Conservation (phyloP, 2,329 filamentous ascomycete species). For the Sporothrix curviconia region DNA sequence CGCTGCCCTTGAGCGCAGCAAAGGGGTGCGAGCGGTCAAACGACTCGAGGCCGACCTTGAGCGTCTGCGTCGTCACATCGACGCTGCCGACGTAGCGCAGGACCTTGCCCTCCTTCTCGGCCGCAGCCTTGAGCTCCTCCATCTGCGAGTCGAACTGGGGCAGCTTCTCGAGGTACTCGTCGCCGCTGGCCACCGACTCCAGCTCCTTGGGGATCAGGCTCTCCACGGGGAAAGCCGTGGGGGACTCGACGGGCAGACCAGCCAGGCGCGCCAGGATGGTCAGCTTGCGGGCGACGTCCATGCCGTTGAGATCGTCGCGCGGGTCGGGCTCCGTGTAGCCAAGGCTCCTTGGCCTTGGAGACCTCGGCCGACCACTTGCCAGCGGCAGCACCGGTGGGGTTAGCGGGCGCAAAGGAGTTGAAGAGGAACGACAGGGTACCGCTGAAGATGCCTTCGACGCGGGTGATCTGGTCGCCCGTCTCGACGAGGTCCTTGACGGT, state of each 20-base stretch:
- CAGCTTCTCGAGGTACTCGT: slow-evolving; percentile 78
- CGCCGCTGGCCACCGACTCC: slow-evolving; percentile 66
- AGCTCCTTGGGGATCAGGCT: slow-evolving; percentile 85
- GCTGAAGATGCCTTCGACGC: slow-evolving; percentile 95
- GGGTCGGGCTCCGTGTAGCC: slow-evolving; percentile 91
- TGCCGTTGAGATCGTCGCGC: slow-evolving; percentile 76
- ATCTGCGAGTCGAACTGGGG: slow-evolving; percentile 82
- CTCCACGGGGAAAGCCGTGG: slow-evolving; percentile 87
- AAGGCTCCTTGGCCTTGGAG: slow-evolving; percentile 79
- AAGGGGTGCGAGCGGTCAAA: slow-evolving; percentile 86
- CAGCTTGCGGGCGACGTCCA: slow-evolving; percentile 90
- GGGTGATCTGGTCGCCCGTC: slow-evolving; percentile 84
- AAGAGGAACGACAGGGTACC: slow-evolving; percentile 98
- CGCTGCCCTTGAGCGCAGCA: slow-evolving; percentile 89
- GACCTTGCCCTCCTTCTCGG: slow-evolving; percentile 81
- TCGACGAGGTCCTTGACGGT: slow-evolving; percentile 91
- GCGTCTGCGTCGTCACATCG: slow-evolving; percentile 69
- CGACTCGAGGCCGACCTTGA: slow-evolving; percentile 89
- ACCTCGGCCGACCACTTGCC: slow-evolving; percentile 90
- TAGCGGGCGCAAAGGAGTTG: slow-evolving; percentile 87
- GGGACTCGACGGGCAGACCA: slow-evolving; percentile 73
- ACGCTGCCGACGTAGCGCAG: slow-evolving; percentile 92
- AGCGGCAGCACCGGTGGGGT: slow-evolving; percentile 61
- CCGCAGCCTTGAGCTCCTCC: slow-evolving; percentile 79
- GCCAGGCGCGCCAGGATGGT: slow-evolving; percentile 86